Evolutionary conservation across 805 yeast species (phyloP).

Genomic region (Lipomyces anomalus): DNA sequence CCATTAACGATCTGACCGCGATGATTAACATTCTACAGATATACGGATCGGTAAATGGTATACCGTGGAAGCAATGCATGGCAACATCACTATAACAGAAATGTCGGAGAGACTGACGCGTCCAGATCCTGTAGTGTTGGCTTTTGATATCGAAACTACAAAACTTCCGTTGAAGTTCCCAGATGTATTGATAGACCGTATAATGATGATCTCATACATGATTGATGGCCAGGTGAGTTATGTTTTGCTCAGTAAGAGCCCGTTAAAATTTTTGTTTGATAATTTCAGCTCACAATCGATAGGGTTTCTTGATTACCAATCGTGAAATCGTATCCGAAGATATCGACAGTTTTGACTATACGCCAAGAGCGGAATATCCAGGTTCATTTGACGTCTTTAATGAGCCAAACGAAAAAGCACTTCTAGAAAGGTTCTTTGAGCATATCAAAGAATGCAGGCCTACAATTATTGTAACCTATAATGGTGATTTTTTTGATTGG

Average conservation of each 20-base stretch:
- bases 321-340: constrained; percentile 91
- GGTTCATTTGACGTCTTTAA: constrained; percentile 87
- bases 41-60: constrained; percentile 97
- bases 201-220: constrained; percentile 99
- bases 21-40: constrained; percentile 29
- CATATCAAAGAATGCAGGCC: constrained; percentile 85
- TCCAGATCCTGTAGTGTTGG: constrained; percentile 95
- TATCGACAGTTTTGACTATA: constrained; percentile 93
- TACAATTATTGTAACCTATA: constrained; percentile 95
- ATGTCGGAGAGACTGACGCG: constrained; percentile 76
- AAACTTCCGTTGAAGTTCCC: constrained; percentile 96
- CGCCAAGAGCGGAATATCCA: constrained; percentile 94
- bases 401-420: constrained; percentile 75
- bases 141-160: constrained; percentile 96
- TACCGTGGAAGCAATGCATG: constrained; percentile 59
- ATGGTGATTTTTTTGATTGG: constrained; percentile 99
- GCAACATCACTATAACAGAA: constrained; percentile 50
- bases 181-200: constrained; percentile 79
- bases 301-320: constrained; percentile 85
- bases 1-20: not conserved
- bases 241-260: not conserved
- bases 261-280: not conserved
- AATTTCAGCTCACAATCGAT: not conserved
- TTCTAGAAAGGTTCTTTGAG: constrained; percentile 73
- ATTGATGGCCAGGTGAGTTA: constrained; percentile 70